Conservation (phyloP, 2,329 filamentous ascomycete species). For the Colletotrichum sp. region DNA sequence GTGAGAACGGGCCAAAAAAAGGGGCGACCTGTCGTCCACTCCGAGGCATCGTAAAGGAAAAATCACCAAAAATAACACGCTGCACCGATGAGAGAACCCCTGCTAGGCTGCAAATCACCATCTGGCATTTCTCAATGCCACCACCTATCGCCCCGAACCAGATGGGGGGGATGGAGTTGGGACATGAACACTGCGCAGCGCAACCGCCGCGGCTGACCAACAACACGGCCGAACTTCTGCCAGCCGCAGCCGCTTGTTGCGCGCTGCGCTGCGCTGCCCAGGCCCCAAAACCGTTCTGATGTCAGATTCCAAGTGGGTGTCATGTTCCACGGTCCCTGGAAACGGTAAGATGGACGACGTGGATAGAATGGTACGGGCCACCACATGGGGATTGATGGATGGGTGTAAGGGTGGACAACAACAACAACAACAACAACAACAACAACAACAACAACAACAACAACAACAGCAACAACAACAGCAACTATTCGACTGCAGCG, state of each 20-base stretch:
- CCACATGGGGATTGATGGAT: neutral
- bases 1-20: constrained; percentile 13
- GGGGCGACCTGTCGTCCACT: constrained; percentile 14
- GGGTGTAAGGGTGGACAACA: neutral
- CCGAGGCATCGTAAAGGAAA: neutral
- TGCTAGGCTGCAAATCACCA: constrained; percentile 19
- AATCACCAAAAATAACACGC: constrained; percentile 21
- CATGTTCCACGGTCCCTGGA: constrained; percentile 5
- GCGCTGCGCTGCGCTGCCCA: neutral
- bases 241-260: constrained; percentile 5
- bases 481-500: neutral
- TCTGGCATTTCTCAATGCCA: constrained; percentile 8
- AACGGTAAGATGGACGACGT: neutral
- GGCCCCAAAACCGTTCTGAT: constrained; percentile 4
- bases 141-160: neutral
- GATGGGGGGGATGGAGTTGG: neutral
- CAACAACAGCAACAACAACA: neutral
- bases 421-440: neutral
- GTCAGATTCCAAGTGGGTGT: neutral
- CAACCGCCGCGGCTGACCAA: neutral
- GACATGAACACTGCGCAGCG: neutral
- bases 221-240: neutral
- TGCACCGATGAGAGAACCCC: constrained; percentile 7
- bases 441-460: too few relatives aligned
- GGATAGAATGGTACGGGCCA: neutral